A percentile compares a stretch with the other conserved stretches of the same genome.
Conservation (phyloP, 768 basidiomycete genomes). For the Nidularia sp. region DNA sequence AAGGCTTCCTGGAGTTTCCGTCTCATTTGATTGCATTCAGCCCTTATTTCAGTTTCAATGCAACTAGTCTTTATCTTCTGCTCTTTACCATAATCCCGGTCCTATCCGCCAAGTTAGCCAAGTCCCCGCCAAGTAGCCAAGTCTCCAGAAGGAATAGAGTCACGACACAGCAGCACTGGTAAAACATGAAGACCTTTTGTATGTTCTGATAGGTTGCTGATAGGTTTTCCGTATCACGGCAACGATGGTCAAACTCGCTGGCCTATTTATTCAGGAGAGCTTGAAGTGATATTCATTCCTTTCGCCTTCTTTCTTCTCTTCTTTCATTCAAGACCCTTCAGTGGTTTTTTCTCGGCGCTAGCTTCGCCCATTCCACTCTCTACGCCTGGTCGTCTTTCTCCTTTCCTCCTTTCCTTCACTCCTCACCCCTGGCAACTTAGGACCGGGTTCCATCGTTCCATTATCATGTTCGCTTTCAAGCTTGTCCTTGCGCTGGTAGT, state of each 20-base stretch:
- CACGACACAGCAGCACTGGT: too few species aligned
- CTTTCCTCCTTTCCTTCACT: background rate
- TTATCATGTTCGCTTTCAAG: constrained; percentile 10
- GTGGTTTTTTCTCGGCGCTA: constrained; percentile 12
- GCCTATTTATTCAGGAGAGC: background rate
- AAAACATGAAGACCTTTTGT: too few species aligned
- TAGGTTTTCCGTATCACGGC: background rate
- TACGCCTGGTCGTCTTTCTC: constrained; percentile 4
- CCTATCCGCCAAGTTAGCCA: background rate
- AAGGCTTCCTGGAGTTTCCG: too few species aligned
- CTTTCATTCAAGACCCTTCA: constrained; percentile 2
- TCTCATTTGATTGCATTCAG: too few species aligned
- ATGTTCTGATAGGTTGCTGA: too few species aligned
- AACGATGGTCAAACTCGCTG: background rate
- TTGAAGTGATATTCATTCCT: background rate
- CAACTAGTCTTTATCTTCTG: background rate
- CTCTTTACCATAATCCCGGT: background rate
- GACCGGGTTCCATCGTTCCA: background rate
- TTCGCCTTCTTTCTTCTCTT: constrained; percentile 4
- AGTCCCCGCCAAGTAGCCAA: background rate
- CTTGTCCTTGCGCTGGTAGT: constrained; percentile 10
- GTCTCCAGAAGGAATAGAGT: too few species aligned
- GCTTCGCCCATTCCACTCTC: constrained; percentile 12
- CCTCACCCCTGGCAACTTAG: background rate
- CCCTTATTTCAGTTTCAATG: background rate